Evolutionary conservation across 2,329 filamentous ascomycete genomes (phyloP).

Genomic region (Dothideomycetes sp.): DNA sequence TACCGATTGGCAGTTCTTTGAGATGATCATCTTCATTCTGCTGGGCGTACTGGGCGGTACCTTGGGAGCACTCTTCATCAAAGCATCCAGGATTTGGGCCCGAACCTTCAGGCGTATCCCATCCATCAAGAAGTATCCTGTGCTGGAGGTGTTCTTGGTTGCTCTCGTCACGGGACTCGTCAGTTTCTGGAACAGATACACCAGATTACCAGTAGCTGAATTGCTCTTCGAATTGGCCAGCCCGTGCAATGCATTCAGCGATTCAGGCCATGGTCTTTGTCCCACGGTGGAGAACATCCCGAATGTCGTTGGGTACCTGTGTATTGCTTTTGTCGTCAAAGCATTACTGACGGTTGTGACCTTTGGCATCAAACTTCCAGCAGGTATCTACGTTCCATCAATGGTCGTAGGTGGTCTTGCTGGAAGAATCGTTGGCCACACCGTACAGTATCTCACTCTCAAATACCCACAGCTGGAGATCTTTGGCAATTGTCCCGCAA

Average conservation of each 20-base stretch:
- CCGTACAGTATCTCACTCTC: constrained; percentile 72
- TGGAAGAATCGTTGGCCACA: constrained; percentile 78
- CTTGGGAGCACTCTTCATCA: constrained; percentile 88
- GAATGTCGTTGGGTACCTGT: constrained; percentile 59
- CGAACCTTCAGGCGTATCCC: constrained; percentile 74
- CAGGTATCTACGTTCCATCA: constrained; percentile 94
- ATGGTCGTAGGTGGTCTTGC: constrained; percentile 96
- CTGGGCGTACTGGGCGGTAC: constrained; percentile 78
- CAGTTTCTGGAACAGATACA: constrained; percentile 90
- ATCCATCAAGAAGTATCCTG: constrained; percentile 70
- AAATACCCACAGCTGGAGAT: constrained; percentile 61
- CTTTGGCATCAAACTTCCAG: constrained; percentile 92
- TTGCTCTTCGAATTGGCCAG: constrained; percentile 83
- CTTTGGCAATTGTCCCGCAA: constrained; percentile 64
- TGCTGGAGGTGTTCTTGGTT: constrained; percentile 82
- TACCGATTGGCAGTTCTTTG: constrained; percentile 88
- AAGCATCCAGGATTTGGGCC: constrained; percentile 85
- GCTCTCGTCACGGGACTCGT: constrained; percentile 73
- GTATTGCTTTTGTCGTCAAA: constrained; percentile 80
- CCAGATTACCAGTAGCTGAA: constrained; percentile 81
- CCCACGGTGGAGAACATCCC: constrained; percentile 70
- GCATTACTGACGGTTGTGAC: constrained; percentile 80
- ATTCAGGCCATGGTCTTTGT: constrained; percentile 67
- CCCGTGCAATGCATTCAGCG: constrained; percentile 66
- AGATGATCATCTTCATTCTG: constrained; percentile 75